Percentiles rank a stretch among this genome's conserved stretches.
Evolutionary conservation across 257 asterid species (phyloP).

Genomic region (Misopates orontium): DNA sequence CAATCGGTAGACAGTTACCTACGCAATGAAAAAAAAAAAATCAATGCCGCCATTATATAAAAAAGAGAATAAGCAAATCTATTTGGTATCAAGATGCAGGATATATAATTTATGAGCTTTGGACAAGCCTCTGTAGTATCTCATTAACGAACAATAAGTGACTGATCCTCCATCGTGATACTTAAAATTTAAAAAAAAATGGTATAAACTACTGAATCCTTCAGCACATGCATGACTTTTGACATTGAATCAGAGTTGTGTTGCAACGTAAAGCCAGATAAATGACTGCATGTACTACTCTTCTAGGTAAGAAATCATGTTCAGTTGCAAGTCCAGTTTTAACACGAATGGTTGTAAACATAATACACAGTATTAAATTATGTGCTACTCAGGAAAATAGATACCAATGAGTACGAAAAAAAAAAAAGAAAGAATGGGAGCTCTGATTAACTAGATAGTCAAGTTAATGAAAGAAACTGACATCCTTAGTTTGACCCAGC

Average conservation of each 20-base stretch:
- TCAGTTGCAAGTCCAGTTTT: constrained; percentile 2
- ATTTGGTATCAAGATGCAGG: neutral
- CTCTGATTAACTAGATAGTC: neutral
- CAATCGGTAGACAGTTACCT: constrained; percentile 94
- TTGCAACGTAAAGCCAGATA: constrained; percentile 5
- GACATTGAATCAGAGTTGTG: neutral
- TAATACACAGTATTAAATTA: neutral
- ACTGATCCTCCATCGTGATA: neutral
- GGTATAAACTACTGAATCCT: neutral
- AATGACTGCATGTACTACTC: neutral
- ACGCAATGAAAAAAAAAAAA: constrained; percentile 13
- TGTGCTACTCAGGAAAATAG: neutral
- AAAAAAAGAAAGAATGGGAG: neutral
- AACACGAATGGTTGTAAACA: constrained; percentile 3
- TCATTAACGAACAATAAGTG: neutral
- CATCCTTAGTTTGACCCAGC: constrained; percentile 94
- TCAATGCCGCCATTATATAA: constrained; percentile 6
- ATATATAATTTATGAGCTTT: neutral
- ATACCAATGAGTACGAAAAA: neutral
- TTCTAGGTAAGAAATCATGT: neutral
- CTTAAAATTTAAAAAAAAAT: neutral
- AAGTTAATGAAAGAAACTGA: constrained; percentile 36
- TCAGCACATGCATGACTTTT: neutral
- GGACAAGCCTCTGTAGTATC: neutral
- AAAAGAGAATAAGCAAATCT: neutral